Base-by-base conservation (phyloP, 352 stramenopile species). In the Globisporangium spiculum region DNA sequence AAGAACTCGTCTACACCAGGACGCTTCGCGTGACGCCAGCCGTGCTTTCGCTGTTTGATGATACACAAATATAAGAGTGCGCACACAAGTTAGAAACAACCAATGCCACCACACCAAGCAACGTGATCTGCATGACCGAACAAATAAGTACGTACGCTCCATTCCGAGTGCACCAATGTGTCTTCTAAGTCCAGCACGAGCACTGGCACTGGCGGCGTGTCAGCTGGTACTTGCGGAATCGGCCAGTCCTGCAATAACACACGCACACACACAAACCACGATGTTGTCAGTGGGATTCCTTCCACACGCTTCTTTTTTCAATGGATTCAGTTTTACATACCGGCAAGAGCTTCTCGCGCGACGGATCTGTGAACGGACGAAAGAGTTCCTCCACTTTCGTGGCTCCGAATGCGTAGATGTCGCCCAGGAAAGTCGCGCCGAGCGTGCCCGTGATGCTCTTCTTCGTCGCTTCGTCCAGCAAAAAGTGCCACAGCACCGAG, bases 111-210 rank as follows among this genome's bases (percentile, higher is more conserved):
- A 14, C 7, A 34, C 0, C 27, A 30, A 73, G 20, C 36, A 44
- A 50, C 18, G n/a, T 22, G 44, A 50, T 50, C 41, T n/a, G 41
- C 16, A 48, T n/a, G 14, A n/a, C 14, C 44, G n/a, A 44, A 44
- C 36, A 44, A 59, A 64, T n/a, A 27, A 18, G 7, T 2, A 89
- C 88, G 70, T 92, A 96, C 86, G 72, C 81, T 93, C 88, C 86
- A 96, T 66, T 96, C 88, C 10, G 88, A 96, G 64, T 96, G 88
- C 73, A 96, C 83, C 22, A 96, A 76, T 24, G 88, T 93, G 67
- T 96, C 88, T 78, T 96, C 88, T 1, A 96, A 75, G 14, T 92
- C 88, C n/a, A 96, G 67, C 27, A 96, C 86, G 10, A 96, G 77
- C 72, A 93, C 86, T 0, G 88, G 88, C 22, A 94, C 83, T 9